phyloP scores from a whole-genome alignment of 495 filamentous ascomycete genomes.

The Penicillium cataractarum region DNA sequence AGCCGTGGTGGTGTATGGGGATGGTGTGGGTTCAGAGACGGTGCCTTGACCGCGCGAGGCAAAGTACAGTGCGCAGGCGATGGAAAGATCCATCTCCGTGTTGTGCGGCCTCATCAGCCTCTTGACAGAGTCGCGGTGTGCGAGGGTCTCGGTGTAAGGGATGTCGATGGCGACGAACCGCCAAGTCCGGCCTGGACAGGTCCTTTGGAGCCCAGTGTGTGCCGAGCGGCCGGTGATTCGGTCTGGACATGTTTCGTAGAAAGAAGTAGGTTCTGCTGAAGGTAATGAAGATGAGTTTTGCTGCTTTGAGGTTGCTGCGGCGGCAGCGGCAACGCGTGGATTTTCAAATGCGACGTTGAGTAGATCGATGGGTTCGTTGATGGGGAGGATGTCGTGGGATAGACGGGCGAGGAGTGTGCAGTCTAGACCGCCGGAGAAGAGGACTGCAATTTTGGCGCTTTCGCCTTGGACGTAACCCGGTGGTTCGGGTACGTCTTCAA shows the following conservation, averaged over 20 bases:
- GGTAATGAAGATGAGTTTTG: constrained; percentile 9
- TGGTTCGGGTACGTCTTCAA: constrained; percentile 68
- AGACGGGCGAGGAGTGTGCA: constrained; percentile 87
- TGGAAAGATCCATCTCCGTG: constrained; percentile 99
- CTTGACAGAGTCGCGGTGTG: constrained; percentile 69
- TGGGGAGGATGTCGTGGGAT: constrained; percentile 75
- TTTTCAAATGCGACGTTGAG: constrained; percentile 98
- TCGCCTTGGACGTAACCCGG: constrained; percentile 33
- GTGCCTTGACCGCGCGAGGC: constrained; percentile 76
- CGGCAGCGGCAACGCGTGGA: constrained; percentile 66
- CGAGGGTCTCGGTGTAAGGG: constrained; percentile 72
- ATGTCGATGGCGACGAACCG: constrained; percentile 83
- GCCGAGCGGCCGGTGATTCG: constrained; percentile 81
- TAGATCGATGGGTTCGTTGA: constrained; percentile 73
- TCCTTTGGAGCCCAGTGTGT: constrained; percentile 67
- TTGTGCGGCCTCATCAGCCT: constrained; percentile 88
- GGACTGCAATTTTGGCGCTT: constrained; percentile 67
- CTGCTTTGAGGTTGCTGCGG: constrained; percentile 27
- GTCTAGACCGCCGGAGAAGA: constrained; percentile 95
- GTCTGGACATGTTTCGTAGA: constrained; percentile 87
- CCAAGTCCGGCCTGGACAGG: constrained; percentile 77
- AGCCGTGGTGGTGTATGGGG: constrained; percentile 67
- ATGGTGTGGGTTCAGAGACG: constrained; percentile 6
- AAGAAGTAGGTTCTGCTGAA: constrained; percentile 31
- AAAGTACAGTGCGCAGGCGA: constrained; percentile 90